Evolutionary conservation across 2,329 filamentous ascomycete species (phyloP), one percentile per base, ranked within the genome.

Genomic region (Colletotrichum noveboracense): DNA sequence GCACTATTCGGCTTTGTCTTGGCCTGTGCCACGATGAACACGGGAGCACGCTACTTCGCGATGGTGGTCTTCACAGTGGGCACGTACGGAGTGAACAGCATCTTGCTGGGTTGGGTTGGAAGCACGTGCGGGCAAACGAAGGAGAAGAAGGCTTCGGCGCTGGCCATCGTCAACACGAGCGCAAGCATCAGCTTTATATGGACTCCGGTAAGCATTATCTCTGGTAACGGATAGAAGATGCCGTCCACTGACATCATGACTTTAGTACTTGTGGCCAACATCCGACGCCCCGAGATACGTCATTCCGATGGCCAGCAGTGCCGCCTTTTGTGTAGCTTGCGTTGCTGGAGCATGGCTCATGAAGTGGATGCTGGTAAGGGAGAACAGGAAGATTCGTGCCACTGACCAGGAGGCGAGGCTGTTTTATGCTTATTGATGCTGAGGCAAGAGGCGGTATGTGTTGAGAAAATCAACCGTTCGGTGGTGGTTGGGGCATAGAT

Each of bases 101-200:
- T 85, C 38, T 82, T 84, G 24, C 79, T 85, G 0, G 83, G 83
- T 16, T 86, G 84, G 84, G 82, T 83, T 6, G 79, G 78, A 0
- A 79, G 78, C 13, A 84, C 82, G 2, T 84, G 83, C 36, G 84
- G 83, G 3, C 84, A 86, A 71, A 86, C 83, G 0, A 84, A 83
- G 30, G 85, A 86, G 76, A 85, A 86, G 79, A 85, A 84, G 72
- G 84, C 85, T 2, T 80, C 79, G 10, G 80, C 83, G 4, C 74
- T 86, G 3, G 83, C 83, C 6, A 83, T 86, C 12, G 78, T 76
- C 2, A 80, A 80, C 70, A 71, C 76, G 9, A 76, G 75, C 56
- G 78, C 77, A 14, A 78, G 76, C 2, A 38, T 79, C 9, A 74
- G 76, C 34, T 74, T 77, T 16, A 78, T 79, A 4, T 78, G 75